Evolutionary conservation across 2,329 filamentous ascomycete genomes (phyloP).

Genomic region (Dactylellina parvicollis): DNA sequence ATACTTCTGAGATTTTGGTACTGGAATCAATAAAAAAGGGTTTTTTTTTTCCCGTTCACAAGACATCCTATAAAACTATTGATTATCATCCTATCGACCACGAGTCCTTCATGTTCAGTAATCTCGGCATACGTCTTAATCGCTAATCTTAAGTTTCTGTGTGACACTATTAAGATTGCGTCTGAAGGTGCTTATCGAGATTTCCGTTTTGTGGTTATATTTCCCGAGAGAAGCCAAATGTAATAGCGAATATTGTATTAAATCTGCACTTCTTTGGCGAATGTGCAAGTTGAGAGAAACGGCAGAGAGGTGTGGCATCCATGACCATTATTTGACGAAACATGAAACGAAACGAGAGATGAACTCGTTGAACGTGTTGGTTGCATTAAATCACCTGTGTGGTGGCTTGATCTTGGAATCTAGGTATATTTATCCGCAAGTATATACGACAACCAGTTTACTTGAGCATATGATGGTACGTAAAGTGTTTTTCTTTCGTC

Average conservation of each 20-base stretch:
- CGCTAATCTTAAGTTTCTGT: conserved; percentile 48
- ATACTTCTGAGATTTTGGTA: background rate
- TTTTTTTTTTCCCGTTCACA: background rate
- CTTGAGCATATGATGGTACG: too few relatives aligned
- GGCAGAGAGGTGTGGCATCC: conserved; percentile 41
- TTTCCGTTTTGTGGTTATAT: conserved; percentile 12
- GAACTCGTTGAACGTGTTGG: conserved; percentile 3
- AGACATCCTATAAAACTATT: conserved; percentile 22
- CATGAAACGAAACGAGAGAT: conserved; percentile 27
- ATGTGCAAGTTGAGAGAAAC: conserved; percentile 10
- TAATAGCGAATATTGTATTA: conserved; percentile 16
- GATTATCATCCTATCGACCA: conserved; percentile 6
- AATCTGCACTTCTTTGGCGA: conserved; percentile 1
- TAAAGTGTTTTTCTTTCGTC: too few relatives aligned
- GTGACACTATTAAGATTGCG: conserved; percentile 39
- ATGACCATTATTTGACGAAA: background rate
- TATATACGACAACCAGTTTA: too few relatives aligned
- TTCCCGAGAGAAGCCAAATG: conserved; percentile 3
- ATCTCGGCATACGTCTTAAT: conserved; percentile 25
- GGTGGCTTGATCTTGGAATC: conserved; percentile 32
- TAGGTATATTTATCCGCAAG: too few relatives aligned
- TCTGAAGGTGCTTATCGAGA: conserved; percentile 9
- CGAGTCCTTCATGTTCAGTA: conserved; percentile 18
- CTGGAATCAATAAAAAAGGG: background rate
- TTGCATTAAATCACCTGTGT: conserved; percentile 1